Percentiles rank a stretch among this genome's conserved stretches.
Evolutionary conservation across 257 asterid species (phyloP).

Genomic region (Sherardia arvensis): DNA sequence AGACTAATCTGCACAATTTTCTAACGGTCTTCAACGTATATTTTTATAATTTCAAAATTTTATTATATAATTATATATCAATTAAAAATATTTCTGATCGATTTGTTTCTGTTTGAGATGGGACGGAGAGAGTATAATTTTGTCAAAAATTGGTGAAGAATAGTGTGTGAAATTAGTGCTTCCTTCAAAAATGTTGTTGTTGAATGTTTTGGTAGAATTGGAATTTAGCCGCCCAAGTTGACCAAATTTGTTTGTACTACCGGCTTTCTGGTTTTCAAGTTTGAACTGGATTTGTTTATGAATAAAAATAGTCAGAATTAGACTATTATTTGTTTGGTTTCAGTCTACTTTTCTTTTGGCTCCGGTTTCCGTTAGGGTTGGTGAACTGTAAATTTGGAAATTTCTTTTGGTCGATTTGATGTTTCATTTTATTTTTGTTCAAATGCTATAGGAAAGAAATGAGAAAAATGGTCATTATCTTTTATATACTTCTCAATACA

Average conservation of each 20-base stretch:
- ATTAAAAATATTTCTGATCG: no score
- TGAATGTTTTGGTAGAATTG: constrained; percentile 2
- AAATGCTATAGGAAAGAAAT: neutral
- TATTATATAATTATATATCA: no score
- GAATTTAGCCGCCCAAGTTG: constrained; percentile 62
- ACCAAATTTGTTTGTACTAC: constrained; percentile 29
- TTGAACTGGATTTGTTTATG: constrained; percentile 3
- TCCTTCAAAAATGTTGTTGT: neutral
- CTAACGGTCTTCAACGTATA: no score
- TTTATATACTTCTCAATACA: neutral
- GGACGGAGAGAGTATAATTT: no score
- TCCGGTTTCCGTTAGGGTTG: constrained; percentile 5
- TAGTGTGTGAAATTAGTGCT: no score
- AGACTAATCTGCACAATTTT: neutral
- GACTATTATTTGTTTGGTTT: neutral
- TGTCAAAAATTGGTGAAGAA: no score
- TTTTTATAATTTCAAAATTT: no score
- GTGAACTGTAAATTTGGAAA: constrained; percentile 5
- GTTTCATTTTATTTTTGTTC: neutral
- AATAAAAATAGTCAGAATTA: neutral
- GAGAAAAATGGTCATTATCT: neutral
- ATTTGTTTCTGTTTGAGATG: no score
- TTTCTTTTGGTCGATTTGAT: neutral
- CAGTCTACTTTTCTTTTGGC: neutral
- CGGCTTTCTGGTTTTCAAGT: constrained; percentile 20